Evolutionary conservation across 257 asterid species (phyloP).

Genomic region (Jaltomata sinuosa): DNA sequence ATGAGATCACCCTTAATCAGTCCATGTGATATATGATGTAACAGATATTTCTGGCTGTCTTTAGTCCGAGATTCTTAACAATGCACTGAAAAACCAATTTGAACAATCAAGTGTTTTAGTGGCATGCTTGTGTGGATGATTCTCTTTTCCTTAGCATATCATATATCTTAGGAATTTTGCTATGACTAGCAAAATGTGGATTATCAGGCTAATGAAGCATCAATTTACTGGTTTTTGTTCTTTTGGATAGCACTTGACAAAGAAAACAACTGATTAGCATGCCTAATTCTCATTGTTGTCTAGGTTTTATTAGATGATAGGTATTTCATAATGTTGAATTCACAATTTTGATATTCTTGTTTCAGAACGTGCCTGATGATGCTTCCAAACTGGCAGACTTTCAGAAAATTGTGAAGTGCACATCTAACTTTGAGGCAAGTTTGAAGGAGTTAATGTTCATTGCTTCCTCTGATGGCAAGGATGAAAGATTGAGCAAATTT

Average conservation of each 20-base stretch:
- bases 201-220: neutral
- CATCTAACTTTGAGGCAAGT: conserved; percentile 68
- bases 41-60: neutral
- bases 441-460: conserved; percentile 67
- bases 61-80: neutral
- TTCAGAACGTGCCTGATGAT: conserved; percentile 87
- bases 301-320: neutral
- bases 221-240: neutral
- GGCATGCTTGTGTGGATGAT: neutral
- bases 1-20: neutral
- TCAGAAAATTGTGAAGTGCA: conserved; percentile 66
- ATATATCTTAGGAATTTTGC: neutral
- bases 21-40: neutral
- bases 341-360: conserved; percentile 8
- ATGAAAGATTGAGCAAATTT: conserved; percentile 68
- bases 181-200: neutral
- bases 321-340: neutral
- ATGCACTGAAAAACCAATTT: neutral
- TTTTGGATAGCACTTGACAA: neutral
- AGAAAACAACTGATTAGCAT: neutral
- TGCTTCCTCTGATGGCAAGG: conserved; percentile 59
- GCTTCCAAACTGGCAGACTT: conserved; percentile 93
- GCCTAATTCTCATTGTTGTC: neutral
- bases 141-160: neutral
- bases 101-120: neutral